Conservation (phyloP, 2,329 filamentous ascomycete species). For the Amylocarpus encephaloides region DNA sequence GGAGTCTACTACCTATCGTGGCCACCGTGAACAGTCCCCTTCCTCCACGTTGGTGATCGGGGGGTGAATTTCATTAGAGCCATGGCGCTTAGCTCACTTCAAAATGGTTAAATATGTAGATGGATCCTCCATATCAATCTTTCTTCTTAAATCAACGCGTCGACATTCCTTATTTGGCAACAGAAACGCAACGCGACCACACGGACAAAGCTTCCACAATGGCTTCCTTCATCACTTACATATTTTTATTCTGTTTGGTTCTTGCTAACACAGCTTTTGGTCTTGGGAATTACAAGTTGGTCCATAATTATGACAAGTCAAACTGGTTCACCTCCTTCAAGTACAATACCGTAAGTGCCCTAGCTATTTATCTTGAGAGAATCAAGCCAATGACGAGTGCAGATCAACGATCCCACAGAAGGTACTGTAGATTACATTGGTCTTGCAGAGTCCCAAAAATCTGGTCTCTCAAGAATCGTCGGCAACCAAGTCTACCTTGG, state of each 20-base stretch:
- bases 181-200: no score
- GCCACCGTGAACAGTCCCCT: no score
- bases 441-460: constrained; percentile 41
- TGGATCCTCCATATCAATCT: no score
- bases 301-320: not conserved
- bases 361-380: not conserved
- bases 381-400: not conserved
- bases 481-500: constrained; percentile 47
- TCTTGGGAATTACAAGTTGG: not conserved
- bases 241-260: not conserved
- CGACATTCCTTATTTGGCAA: no score
- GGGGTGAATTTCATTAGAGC: no score
- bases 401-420: constrained; percentile 20
- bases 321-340: not conserved
- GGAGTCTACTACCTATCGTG: no score
- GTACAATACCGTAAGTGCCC: not conserved
- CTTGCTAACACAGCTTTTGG: not conserved
- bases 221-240: no score
- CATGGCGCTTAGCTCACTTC: no score
- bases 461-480: constrained; percentile 51
- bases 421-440: constrained; percentile 33
- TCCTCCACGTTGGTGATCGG: no score
- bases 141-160: no score
- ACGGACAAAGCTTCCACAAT: no score
- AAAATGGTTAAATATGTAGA: no score